These are phyloP conservation scores for Choanephora cucurbitarum DNA, from an alignment of 371 early-diverging fungal genomes.

Conservation along the genomic window DNA sequence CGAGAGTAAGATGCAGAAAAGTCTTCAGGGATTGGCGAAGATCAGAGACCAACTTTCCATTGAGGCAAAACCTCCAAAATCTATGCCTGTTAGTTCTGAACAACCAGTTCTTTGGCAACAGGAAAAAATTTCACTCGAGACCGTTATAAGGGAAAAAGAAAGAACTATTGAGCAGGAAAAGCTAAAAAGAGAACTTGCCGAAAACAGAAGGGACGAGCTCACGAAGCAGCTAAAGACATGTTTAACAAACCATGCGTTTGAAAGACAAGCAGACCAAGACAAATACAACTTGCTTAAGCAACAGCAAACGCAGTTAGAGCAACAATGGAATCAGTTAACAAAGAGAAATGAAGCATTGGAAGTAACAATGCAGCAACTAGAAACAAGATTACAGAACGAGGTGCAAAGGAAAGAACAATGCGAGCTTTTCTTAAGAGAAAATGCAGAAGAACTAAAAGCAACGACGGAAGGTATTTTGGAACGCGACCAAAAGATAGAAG, in stretches of 20 bases:
- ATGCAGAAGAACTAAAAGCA: slow-evolving; percentile 1
- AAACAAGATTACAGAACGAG: not conserved
- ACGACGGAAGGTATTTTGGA: slow-evolving; percentile 3
- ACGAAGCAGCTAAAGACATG: not conserved
- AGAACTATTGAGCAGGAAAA: not conserved
- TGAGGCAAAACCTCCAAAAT: not conserved
- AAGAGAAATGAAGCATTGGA: not conserved
- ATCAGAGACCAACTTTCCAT: not conserved
- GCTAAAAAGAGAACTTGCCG: not conserved
- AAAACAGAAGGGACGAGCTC: not conserved
- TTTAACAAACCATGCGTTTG: too few relatives aligned
- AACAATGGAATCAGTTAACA: not conserved
- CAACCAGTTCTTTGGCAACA: not conserved
- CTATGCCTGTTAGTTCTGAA: not conserved
- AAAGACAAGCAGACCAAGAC: not conserved
- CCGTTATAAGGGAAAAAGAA: not conserved
- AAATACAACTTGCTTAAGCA: not conserved
- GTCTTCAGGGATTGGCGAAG: slow-evolving; percentile 1
- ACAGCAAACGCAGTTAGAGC: not conserved
- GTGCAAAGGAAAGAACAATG: slow-evolving; percentile 1
- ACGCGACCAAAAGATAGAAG: slow-evolving; percentile 4
- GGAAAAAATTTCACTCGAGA: slow-evolving; percentile 1
- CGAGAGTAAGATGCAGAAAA: slow-evolving; percentile 8
- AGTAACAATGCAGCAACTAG: not conserved
- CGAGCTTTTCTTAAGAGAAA: slow-evolving; percentile 6